Conservation (phyloP, 2,329 filamentous ascomycete genomes). For the Fusarium goolgardi region DNA sequence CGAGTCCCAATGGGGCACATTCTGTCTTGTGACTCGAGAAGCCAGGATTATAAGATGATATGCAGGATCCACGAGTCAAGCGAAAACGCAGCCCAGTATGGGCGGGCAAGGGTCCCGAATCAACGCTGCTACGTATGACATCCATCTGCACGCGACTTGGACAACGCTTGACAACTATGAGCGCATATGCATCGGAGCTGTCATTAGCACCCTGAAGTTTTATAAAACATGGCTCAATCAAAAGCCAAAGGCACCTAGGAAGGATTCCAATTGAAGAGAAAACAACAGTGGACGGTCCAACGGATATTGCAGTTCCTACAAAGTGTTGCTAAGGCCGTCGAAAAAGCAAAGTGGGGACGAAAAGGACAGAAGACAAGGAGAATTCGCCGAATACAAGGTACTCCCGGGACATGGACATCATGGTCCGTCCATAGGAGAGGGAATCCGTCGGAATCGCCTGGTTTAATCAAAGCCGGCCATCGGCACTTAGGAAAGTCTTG, state of each 20-base stretch:
- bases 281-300: conserved; percentile 7
- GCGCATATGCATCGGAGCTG: not conserved
- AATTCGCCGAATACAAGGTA: conserved; percentile 39
- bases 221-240: conserved; percentile 3
- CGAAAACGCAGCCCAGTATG: conserved; percentile 40
- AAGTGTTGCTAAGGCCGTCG: conserved; percentile 27
- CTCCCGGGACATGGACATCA: conserved; percentile 20
- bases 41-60: conserved; percentile 47
- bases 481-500: conserved; percentile 20
- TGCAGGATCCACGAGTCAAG: conserved; percentile 54
- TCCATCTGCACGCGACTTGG: conserved; percentile 7
- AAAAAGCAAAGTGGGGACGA: conserved; percentile 27
- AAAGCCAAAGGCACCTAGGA: conserved; percentile 6
- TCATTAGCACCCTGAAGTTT: not conserved
- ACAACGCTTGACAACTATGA: conserved; percentile 1
- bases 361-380: conserved; percentile 20
- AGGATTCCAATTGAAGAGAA: not conserved
- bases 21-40: conserved; percentile 46
- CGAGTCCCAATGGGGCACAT: conserved; percentile 17
- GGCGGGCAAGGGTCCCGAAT: conserved; percentile 24
- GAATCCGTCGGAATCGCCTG: conserved; percentile 31
- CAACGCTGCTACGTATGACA: conserved; percentile 29
- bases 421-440: conserved; percentile 36
- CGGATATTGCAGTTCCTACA: conserved; percentile 19
- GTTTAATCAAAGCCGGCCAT: conserved; percentile 26